Percentiles rank a stretch among this genome's conserved stretches.
Evolutionary conservation across 1,139 yeast species (phyloP).

Genomic region (Pichia sp.): DNA sequence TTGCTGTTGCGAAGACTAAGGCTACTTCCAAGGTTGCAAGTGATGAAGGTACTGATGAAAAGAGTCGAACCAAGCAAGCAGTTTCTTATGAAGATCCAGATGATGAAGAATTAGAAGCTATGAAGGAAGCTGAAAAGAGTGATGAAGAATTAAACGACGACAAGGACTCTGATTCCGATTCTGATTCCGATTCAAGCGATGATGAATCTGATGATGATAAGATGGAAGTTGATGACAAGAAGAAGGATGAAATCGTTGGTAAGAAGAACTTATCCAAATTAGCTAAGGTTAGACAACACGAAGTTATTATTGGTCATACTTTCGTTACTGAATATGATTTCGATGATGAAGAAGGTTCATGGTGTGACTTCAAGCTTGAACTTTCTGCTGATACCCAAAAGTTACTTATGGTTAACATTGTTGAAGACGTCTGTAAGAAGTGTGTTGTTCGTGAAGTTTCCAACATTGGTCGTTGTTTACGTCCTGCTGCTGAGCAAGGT

Average conservation of each 20-base stretch:
- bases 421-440: constrained; percentile 86
- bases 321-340: constrained; percentile 80
- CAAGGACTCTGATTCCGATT: constrained; percentile 37
- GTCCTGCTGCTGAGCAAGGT: constrained; percentile 70
- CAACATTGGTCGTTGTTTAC: constrained; percentile 88
- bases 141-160: constrained; percentile 56
- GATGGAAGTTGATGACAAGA: constrained; percentile 13
- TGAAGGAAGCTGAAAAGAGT: constrained; percentile 77
- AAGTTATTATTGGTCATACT: constrained; percentile 69
- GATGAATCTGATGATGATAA: constrained; percentile 31
- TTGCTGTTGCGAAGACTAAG: constrained; percentile 61
- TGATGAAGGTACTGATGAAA: constrained; percentile 65
- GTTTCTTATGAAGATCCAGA: constrained; percentile 95
- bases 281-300: constrained; percentile 85
- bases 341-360: constrained; percentile 83
- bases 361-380: constrained; percentile 91
- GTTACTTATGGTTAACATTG: constrained; percentile 94
- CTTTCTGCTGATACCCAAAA: constrained; percentile 87
- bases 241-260: constrained; percentile 17
- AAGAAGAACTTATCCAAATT: constrained; percentile 42
- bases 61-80: constrained; percentile 70
- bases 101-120: constrained; percentile 86
- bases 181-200: constrained; percentile 37
- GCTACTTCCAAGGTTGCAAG: constrained; percentile 38
- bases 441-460: constrained; percentile 95